Evolutionary conservation across 2,329 filamentous ascomycete species (phyloP).

Genomic region (Diaporthe batatas): DNA sequence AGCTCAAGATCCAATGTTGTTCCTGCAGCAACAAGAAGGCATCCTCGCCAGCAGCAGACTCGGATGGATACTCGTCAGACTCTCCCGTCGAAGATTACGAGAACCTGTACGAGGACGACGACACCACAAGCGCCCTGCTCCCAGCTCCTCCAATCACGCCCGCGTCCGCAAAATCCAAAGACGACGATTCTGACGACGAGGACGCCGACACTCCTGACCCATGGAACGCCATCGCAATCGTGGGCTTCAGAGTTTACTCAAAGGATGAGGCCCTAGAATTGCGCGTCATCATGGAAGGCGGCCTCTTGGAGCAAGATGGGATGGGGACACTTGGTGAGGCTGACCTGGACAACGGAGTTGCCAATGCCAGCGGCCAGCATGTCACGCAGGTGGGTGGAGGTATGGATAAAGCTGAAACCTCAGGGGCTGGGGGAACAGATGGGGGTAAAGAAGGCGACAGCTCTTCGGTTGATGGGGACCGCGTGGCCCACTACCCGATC

Average conservation of each 20-base stretch:
- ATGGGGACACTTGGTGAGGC: constrained; percentile 69
- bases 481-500: constrained; percentile 44
- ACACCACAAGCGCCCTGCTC: constrained; percentile 66
- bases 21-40: constrained; percentile 34
- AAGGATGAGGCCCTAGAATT: constrained; percentile 67
- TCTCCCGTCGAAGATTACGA: constrained; percentile 72
- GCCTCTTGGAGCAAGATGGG: constrained; percentile 65
- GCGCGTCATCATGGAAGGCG: constrained; percentile 69
- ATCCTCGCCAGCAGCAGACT: constrained; percentile 52
- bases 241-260: constrained; percentile 72
- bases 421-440: background rate
- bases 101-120: constrained; percentile 69
- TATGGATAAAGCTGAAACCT: constrained; percentile 17
- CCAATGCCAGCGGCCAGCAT: constrained; percentile 65
- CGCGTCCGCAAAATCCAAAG: constrained; percentile 48
- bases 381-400: constrained; percentile 44
- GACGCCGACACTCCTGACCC: constrained; percentile 64
- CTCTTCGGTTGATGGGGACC: constrained; percentile 38
- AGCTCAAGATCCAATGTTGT: constrained; percentile 36
- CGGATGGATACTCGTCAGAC: constrained; percentile 69
- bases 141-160: constrained; percentile 54
- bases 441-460: constrained; percentile 19
- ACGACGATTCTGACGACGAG: constrained; percentile 67
- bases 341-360: constrained; percentile 69
- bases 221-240: constrained; percentile 74